Conservation (phyloP, 495 filamentous ascomycete species). For the Xylaria scruposa region DNA sequence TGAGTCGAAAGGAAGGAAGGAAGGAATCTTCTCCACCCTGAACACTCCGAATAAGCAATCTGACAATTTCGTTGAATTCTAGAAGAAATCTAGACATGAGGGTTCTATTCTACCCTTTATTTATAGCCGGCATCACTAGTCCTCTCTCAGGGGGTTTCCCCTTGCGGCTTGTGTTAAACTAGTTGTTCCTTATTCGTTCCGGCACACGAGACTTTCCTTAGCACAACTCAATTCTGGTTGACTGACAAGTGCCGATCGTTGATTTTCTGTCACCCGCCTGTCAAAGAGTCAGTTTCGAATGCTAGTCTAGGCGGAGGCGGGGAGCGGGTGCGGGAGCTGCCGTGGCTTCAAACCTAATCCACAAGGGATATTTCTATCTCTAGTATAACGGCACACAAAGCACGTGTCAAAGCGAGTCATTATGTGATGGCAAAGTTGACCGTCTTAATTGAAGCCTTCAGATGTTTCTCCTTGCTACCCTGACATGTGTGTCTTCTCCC, state of each 20-base stretch:
- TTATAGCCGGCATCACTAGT: not conserved
- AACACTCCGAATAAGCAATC: not conserved
- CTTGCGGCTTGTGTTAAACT: not conserved
- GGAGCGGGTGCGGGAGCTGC: not conserved
- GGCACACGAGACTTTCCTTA: slow-evolving; percentile 9
- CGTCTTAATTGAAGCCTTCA: not conserved
- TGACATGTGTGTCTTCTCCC: not conserved
- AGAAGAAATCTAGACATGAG: not conserved
- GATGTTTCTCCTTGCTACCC: not conserved
- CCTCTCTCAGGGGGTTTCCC: not conserved
- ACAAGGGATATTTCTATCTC: not conserved
- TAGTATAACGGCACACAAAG: not conserved
- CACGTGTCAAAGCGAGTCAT: not conserved
- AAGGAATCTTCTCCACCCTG: not conserved
- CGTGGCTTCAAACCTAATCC: not conserved
- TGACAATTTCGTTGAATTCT: not conserved
- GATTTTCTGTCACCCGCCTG: slow-evolving; percentile 6
- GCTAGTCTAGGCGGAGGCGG: not conserved
- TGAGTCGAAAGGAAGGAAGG: not conserved
- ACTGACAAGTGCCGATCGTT: not conserved
- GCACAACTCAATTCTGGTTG: not conserved
- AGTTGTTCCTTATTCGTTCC: not conserved
- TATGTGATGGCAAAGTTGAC: not conserved
- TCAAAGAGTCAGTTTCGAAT: not conserved
- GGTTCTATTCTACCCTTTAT: not conserved